phyloP scores from a whole-genome alignment of 2,329 filamentous ascomycete species.

The Stachybotrys echinatus region DNA sequence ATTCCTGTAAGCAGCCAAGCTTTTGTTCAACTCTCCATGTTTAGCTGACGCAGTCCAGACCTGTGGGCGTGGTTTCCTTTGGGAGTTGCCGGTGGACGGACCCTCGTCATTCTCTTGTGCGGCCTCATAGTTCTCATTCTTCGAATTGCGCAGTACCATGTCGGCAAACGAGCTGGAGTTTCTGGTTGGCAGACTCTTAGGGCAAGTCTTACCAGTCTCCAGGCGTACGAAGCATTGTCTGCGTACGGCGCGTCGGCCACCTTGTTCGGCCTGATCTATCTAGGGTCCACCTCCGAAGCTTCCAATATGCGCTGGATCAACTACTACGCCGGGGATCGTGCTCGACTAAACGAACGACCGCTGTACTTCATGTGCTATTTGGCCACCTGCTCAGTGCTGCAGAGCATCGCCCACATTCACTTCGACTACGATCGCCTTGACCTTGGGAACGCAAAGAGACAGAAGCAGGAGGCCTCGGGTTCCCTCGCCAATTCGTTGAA shows the following conservation, averaged over 20 bases:
- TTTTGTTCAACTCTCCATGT: background rate
- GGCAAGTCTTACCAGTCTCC: conserved; percentile 50
- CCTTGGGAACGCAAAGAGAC: conserved; percentile 19
- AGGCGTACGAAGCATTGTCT: conserved; percentile 63
- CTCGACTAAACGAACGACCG: conserved; percentile 78
- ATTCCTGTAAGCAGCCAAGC: conserved; percentile 52
- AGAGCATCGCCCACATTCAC: conserved; percentile 65
- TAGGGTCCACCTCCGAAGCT: conserved; percentile 59
- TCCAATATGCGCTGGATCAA: conserved; percentile 70
- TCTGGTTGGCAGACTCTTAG: conserved; percentile 62
- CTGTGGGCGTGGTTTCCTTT: conserved; percentile 86
- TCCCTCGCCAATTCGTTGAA: conserved; percentile 25
- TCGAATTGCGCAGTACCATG: conserved; percentile 77
- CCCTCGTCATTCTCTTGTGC: conserved; percentile 69
- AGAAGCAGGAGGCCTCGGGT: conserved; percentile 16
- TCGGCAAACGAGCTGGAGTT: conserved; percentile 65
- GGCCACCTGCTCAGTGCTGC: conserved; percentile 60
- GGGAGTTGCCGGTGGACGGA: conserved; percentile 68
- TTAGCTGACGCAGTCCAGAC: conserved; percentile 37
- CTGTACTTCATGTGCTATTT: conserved; percentile 74
- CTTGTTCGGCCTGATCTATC: conserved; percentile 75
- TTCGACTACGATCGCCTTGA: conserved; percentile 66
- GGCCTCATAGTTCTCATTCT: conserved; percentile 76
- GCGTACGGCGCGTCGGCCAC: conserved; percentile 76
- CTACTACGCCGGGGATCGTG: conserved; percentile 63